Conservation (phyloP, 768 basidiomycete species). For the Daedalea quercina region DNA sequence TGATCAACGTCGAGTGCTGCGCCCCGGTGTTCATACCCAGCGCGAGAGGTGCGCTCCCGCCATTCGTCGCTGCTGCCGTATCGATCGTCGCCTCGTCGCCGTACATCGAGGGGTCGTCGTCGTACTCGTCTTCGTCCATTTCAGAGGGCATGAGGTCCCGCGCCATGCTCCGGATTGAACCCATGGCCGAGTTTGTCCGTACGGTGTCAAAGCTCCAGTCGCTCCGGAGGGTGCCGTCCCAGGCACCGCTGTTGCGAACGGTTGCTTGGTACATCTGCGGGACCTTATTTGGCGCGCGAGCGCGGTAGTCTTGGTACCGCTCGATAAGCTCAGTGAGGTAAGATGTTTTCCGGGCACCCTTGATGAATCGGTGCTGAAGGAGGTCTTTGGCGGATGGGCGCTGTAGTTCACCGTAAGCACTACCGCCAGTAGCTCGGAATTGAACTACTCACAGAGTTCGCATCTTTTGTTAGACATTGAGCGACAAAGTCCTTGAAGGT, state of each 20-base stretch:
- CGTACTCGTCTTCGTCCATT: constrained; percentile 38
- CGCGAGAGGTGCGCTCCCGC: constrained; percentile 40
- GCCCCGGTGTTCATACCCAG: constrained; percentile 40
- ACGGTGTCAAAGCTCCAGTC: constrained; percentile 97
- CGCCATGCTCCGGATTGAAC: constrained; percentile 67
- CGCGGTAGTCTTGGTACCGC: constrained; percentile 72
- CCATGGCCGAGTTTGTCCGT: constrained; percentile 65
- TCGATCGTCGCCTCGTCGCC: constrained; percentile 44
- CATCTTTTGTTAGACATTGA: constrained; percentile 90
- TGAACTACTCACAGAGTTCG: constrained; percentile 49
- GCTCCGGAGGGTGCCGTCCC: constrained; percentile 81
- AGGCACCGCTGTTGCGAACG: constrained; percentile 48
- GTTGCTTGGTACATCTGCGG: constrained; percentile 51
- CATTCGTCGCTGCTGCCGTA: constrained; percentile 51
- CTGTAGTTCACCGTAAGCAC: constrained; percentile 30
- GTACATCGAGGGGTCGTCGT: constrained; percentile 30
- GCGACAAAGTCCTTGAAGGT: constrained; percentile 93
- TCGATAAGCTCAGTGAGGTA: constrained; percentile 85
- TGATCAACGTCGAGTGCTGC: constrained; percentile 67
- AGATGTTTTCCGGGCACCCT: constrained; percentile 72
- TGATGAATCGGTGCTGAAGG: constrained; percentile 90
- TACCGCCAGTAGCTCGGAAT: constrained; percentile 5
- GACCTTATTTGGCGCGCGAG: constrained; percentile 46
- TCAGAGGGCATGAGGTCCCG: constrained; percentile 54
- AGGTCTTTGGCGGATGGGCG: constrained; percentile 89